Evolutionary conservation across 805 yeast genomes (phyloP).

Genomic region (Sugiyamaella smithiae): DNA sequence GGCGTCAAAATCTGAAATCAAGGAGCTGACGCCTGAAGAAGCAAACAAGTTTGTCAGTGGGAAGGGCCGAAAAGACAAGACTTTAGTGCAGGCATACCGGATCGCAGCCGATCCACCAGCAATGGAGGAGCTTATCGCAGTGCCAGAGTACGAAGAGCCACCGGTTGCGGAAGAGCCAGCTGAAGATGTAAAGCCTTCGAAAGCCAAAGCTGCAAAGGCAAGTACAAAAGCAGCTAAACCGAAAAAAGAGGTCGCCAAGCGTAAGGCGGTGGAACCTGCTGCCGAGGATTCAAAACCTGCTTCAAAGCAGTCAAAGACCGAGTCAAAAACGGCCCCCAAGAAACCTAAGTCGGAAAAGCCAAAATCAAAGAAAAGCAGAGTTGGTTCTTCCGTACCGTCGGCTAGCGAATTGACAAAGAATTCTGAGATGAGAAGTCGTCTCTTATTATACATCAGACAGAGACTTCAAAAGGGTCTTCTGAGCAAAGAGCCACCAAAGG

Average conservation of each 20-base stretch:
- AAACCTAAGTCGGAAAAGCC: background rate
- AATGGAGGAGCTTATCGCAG: slow-evolving; percentile 44
- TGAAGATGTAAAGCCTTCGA: background rate
- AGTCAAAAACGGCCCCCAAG: background rate
- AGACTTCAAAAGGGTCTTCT: slow-evolving; percentile 33
- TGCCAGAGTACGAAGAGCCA: slow-evolving; percentile 4
- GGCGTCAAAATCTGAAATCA: slow-evolving; percentile 54
- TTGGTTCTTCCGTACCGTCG: slow-evolving; percentile 13
- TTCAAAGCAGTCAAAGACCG: background rate
- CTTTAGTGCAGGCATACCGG: slow-evolving; percentile 50
- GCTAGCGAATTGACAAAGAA: slow-evolving; percentile 20
- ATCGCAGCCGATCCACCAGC: slow-evolving; percentile 53
- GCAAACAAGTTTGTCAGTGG: slow-evolving; percentile 41
- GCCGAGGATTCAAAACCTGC: background rate
- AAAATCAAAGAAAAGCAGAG: slow-evolving; percentile 10
- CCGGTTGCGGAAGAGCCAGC: background rate
- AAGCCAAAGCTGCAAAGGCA: slow-evolving; percentile 6
- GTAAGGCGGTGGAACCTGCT: slow-evolving; percentile 9
- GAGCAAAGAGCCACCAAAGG: slow-evolving; percentile 26
- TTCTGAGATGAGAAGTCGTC: slow-evolving; percentile 20
- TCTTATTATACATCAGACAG: slow-evolving; percentile 31
- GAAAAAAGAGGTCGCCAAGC: slow-evolving; percentile 14
- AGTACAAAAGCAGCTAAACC: slow-evolving; percentile 4
- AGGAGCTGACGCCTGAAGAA: slow-evolving; percentile 41
- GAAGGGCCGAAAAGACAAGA: slow-evolving; percentile 42